These are phyloP conservation scores for Colletotrichum gloeosporioides DNA, from an alignment of 2,329 filamentous ascomycete species.

Conservation along the genomic window DNA sequence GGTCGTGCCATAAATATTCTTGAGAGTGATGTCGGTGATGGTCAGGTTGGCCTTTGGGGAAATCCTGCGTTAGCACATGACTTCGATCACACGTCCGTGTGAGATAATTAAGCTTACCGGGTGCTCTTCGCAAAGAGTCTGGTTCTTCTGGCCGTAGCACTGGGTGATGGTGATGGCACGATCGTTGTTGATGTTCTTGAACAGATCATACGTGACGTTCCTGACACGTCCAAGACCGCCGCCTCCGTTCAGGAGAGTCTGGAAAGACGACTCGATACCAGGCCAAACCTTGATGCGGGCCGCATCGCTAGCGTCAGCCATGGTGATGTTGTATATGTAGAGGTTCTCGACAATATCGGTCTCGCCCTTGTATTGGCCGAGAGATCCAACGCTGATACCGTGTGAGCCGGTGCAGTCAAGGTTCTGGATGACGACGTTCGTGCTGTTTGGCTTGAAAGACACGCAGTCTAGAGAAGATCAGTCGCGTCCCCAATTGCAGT, in stretches of 20 bases:
- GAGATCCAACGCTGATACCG: slow-evolving; percentile 74
- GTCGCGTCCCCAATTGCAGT: neutral
- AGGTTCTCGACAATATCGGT: slow-evolving; percentile 73
- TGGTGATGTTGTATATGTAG: slow-evolving; percentile 64
- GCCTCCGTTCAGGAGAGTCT: slow-evolving; percentile 65
- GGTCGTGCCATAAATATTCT: slow-evolving; percentile 31
- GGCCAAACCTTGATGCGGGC: slow-evolving; percentile 77
- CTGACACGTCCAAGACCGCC: slow-evolving; percentile 59
- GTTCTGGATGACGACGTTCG: slow-evolving; percentile 71
- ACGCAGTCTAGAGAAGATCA: slow-evolving; percentile 58
- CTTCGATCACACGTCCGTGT: rapidly evolving
- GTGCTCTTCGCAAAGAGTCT: slow-evolving; percentile 37
- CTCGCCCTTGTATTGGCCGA: slow-evolving; percentile 70
- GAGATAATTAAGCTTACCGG: slow-evolving; percentile 7
- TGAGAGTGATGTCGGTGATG: slow-evolving; percentile 31
- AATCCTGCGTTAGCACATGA: neutral
- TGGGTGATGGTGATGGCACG: slow-evolving; percentile 67
- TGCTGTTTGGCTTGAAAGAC: slow-evolving; percentile 77
- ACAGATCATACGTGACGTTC: slow-evolving; percentile 68
- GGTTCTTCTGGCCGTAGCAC: slow-evolving; percentile 54
- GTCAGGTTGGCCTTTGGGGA: slow-evolving; percentile 21
- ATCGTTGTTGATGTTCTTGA: slow-evolving; percentile 61
- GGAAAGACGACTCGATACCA: slow-evolving; percentile 53
- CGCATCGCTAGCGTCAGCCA: slow-evolving; percentile 66
- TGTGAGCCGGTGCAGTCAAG: slow-evolving; percentile 73